phyloP scores from a whole-genome alignment of 2,329 filamentous ascomycete species.

The Fusarium anthophilum region DNA sequence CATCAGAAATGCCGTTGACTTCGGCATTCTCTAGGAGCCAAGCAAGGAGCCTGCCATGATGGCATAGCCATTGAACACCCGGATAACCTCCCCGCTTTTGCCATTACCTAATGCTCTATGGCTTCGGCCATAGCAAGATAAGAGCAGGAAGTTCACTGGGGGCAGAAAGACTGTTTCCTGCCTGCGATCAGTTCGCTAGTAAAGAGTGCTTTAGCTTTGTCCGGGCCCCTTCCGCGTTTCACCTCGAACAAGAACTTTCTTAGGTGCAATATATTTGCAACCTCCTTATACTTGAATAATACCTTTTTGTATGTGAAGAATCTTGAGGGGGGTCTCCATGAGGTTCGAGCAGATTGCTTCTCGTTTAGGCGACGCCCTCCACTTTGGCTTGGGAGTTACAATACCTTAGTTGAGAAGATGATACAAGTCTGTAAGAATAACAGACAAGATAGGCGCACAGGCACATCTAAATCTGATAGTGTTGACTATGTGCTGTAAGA shows the following conservation, averaged over 20 bases:
- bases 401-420: neutral
- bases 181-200: too few relatives aligned
- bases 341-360: neutral
- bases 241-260: neutral
- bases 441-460: neutral
- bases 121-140: too few relatives aligned
- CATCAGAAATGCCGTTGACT: neutral
- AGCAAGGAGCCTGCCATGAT: too few relatives aligned
- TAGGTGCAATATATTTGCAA: neutral
- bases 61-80: too few relatives aligned
- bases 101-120: too few relatives aligned
- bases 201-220: too few relatives aligned
- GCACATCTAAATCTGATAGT: neutral
- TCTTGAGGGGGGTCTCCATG: neutral
- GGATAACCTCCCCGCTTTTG: too few relatives aligned
- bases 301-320: neutral
- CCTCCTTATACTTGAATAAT: neutral
- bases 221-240: neutral
- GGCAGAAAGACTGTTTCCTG: too few relatives aligned
- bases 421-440: neutral
- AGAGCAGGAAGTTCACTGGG: too few relatives aligned
- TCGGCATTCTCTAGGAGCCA: neutral
- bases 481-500: neutral
- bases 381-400: neutral
- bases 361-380: neutral